phyloP scores from a whole-genome alignment of 2,329 filamentous ascomycete genomes.

The Penicillium sp. region DNA sequence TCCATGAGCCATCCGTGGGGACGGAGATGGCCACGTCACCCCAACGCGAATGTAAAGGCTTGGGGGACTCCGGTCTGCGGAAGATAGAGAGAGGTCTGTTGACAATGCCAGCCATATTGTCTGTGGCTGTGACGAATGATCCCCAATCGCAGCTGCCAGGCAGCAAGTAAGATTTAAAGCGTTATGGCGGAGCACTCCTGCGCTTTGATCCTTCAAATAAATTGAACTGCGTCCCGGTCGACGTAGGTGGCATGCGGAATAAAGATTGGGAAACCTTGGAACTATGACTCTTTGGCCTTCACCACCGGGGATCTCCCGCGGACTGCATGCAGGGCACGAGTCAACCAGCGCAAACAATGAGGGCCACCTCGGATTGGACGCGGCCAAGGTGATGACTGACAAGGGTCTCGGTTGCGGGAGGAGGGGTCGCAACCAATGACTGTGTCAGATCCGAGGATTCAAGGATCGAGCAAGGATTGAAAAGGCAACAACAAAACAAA shows the following conservation, averaged over 20 bases:
- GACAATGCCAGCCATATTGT: conserved; percentile 30
- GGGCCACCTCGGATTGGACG: conserved; percentile 15
- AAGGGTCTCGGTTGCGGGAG: conserved; percentile 10
- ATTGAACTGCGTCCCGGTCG: neutral
- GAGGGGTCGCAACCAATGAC: conserved; percentile 15
- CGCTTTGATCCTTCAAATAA: neutral
- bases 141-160: neutral
- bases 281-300: conserved; percentile 4
- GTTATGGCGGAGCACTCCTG: neutral
- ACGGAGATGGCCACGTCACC: conserved; percentile 39
- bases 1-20: conserved; percentile 41
- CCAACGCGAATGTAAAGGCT: conserved; percentile 39
- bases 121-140: neutral
- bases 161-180: conserved; percentile 9
- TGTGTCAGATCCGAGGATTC: neutral
- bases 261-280: neutral
- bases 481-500: neutral
- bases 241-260: neutral
- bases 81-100: conserved; percentile 32
- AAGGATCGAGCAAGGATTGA: neutral
- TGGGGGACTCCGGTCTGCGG: conserved; percentile 27
- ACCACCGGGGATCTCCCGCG: conserved; percentile 3
- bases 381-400: conserved; percentile 5
- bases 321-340: conserved; percentile 11
- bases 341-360: conserved; percentile 7